These are phyloP conservation scores for Croton laevigatus DNA, from an alignment of 441 rosid species.

Conservation along the genomic window DNA sequence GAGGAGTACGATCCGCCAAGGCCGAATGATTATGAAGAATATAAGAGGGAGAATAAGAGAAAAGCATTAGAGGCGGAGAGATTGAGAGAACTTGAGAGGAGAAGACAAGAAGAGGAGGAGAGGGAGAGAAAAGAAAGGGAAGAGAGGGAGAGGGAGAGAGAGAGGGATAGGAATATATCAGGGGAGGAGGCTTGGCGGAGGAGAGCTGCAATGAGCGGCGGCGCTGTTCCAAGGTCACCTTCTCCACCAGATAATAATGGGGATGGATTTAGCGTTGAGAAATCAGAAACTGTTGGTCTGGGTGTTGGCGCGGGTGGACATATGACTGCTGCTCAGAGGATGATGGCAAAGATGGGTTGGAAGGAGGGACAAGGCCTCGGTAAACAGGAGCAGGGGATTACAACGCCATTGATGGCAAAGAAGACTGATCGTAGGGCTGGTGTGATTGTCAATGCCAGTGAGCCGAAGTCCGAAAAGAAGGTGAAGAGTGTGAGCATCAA, in stretches of 20 bases:
- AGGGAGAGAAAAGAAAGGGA: conserved; percentile 48
- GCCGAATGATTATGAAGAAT: conserved; percentile 76
- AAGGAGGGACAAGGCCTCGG: conserved; percentile 98
- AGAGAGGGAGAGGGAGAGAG: conserved; percentile 51
- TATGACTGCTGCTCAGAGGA: conserved; percentile 98
- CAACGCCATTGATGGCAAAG: conserved; percentile 93
- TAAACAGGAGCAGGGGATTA: conserved; percentile 91
- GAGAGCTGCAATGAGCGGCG: conserved; percentile 82
- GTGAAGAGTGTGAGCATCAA: conserved; percentile 81
- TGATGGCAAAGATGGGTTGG: conserved; percentile 99
- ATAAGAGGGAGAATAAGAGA: conserved; percentile 54
- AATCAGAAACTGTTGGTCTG: conserved; percentile 79
- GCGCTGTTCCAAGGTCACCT: conserved; percentile 55
- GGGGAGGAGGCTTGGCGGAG: conserved; percentile 98
- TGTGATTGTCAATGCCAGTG: conserved; percentile 92
- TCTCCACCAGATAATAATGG: conserved; percentile 67
- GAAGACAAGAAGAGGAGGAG: conserved; percentile 69
- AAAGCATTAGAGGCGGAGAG: conserved; percentile 70
- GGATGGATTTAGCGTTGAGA: conserved; percentile 65
- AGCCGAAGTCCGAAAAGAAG: conserved; percentile 74
- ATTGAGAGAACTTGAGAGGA: conserved; percentile 63
- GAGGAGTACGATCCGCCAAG: conserved; percentile 89
- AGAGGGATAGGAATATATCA: conserved; percentile 59
- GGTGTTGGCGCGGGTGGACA: conserved; percentile 99
- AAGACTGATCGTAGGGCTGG: conserved; percentile 98